A percentile compares a stretch with the other conserved stretches of the same genome.
phyloP scores from a whole-genome alignment of 495 filamentous ascomycete genomes.

The Aspergillus diversus region DNA sequence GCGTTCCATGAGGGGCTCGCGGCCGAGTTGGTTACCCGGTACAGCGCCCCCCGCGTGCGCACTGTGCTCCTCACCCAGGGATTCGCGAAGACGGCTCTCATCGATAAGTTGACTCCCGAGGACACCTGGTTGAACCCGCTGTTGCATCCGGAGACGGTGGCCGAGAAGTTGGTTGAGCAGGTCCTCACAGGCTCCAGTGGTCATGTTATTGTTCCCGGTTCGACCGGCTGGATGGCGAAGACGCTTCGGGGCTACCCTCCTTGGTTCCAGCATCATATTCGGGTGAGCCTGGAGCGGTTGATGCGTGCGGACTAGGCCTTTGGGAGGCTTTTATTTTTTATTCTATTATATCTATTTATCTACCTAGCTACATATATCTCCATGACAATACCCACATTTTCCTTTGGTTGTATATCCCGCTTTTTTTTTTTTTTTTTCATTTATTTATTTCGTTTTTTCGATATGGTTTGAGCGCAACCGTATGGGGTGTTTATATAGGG shows the following conservation, averaged over 20 bases:
- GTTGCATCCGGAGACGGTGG: slow-evolving; percentile 65
- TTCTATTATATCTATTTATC: background rate
- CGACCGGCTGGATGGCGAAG: slow-evolving; percentile 35
- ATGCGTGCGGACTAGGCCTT: slow-evolving; percentile 29
- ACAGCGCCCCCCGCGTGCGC: slow-evolving; percentile 66
- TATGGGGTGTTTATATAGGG: too few species aligned
- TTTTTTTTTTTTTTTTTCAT: background rate
- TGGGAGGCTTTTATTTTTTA: background rate
- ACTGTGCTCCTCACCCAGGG: slow-evolving; percentile 69
- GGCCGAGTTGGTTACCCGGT: slow-evolving; percentile 61
- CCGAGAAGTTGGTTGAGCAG: slow-evolving; percentile 62
- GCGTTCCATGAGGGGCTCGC: slow-evolving; percentile 72
- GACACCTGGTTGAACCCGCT: slow-evolving; percentile 59
- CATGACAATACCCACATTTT: too few species aligned
- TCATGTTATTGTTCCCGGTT: slow-evolving; percentile 22
- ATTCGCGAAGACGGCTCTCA: slow-evolving; percentile 64
- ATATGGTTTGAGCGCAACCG: too few species aligned
- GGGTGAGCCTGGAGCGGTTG: slow-evolving; percentile 37
- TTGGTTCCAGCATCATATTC: slow-evolving; percentile 46
- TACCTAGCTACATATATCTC: background rate
- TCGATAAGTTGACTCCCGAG: slow-evolving; percentile 58
- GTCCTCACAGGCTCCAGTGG: slow-evolving; percentile 51
- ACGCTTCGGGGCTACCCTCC: slow-evolving; percentile 41
- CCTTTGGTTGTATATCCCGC: too few species aligned
- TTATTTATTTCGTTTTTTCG: background rate